Conservation (phyloP, 1,284 basidiomycete genomes). For the Cryptococcus maquisensis region DNA sequence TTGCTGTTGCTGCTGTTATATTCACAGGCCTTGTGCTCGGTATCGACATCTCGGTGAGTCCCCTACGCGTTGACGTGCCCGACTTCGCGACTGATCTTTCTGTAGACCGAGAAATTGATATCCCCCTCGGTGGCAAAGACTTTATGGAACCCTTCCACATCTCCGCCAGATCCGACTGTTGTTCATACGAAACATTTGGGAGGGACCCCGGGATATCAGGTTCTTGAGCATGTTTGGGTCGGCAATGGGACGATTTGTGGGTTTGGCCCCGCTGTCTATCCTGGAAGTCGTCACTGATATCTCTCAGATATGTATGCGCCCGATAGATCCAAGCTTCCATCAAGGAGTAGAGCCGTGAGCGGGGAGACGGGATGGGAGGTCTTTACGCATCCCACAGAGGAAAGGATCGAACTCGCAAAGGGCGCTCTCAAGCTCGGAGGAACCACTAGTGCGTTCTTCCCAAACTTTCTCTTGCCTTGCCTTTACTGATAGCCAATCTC, state of each 20-base stretch:
- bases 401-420: constrained; percentile 1
- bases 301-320: constrained; percentile 8
- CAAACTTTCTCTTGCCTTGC: neutral
- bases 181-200: constrained; percentile 11
- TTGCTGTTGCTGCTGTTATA: neutral
- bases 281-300: neutral
- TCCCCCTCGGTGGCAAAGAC: neutral
- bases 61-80: neutral
- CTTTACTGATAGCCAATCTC: neutral
- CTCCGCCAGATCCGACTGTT: constrained; percentile 7
- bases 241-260: constrained; percentile 17
- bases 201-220: constrained; percentile 22
- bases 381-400: constrained; percentile 1
- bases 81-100: neutral
- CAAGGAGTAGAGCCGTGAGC: constrained; percentile 13
- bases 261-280: neutral
- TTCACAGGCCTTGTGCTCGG: neutral
- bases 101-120: neutral
- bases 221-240: constrained; percentile 22
- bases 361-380: constrained; percentile 11
- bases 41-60: too few relatives aligned
- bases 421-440: constrained; percentile 6
- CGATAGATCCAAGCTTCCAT: constrained; percentile 4
- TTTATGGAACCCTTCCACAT: neutral
- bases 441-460: constrained; percentile 9